Percentiles rank a stretch among this genome's conserved stretches.
phyloP scores from a whole-genome alignment of 768 basidiomycete species.

The Mycena leptocephala region DNA sequence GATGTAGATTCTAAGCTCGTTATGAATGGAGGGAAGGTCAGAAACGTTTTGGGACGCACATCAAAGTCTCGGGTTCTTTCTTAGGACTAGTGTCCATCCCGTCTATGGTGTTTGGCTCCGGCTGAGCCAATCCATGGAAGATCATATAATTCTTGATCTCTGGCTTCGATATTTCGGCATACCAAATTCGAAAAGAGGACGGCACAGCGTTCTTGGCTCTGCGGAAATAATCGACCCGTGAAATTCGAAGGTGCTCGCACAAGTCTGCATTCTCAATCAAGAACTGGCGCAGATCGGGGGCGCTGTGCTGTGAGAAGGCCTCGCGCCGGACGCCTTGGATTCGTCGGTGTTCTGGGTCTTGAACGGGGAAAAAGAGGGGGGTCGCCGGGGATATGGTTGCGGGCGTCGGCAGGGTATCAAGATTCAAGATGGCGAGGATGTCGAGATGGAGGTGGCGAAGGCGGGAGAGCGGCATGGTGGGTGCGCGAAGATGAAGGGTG shows the following conservation, averaged over 20 bases:
- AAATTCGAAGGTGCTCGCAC: not conserved
- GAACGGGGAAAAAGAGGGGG: not conserved
- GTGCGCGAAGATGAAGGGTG: not conserved
- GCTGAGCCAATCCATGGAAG: not conserved
- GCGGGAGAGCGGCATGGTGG: not conserved
- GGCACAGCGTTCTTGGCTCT: not conserved
- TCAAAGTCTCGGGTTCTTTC: too few species aligned
- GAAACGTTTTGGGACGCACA: not conserved
- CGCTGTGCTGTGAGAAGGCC: not conserved
- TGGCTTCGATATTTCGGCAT: not conserved
- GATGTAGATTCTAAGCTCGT: not conserved
- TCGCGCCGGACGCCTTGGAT: too few species aligned
- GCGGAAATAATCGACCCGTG: not conserved
- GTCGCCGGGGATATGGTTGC: not conserved
- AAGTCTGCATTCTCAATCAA: not conserved
- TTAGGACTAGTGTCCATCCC: not conserved
- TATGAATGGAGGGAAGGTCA: not conserved
- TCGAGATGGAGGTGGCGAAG: not conserved
- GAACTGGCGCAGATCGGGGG: not conserved
- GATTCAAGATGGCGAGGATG: not conserved
- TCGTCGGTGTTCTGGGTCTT: not conserved
- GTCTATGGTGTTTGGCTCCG: not conserved
- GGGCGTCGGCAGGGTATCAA: not conserved
- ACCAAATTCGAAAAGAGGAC: not conserved
- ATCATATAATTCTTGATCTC: not conserved